phyloP scores from a whole-genome alignment of 768 basidiomycete genomes.

The Lactifluus subvellereus region DNA sequence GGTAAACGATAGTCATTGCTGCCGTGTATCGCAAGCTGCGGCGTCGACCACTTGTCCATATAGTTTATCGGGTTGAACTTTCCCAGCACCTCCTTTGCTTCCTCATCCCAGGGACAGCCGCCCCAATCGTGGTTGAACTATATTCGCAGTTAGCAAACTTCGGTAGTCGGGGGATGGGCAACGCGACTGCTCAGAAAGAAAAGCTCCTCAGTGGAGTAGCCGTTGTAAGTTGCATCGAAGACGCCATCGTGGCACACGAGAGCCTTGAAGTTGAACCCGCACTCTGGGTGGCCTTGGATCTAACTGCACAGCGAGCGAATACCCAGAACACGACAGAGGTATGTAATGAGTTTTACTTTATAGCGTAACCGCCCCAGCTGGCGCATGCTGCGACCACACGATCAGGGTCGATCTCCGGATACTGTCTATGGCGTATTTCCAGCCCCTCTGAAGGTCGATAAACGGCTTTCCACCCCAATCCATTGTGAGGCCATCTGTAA shows the following conservation, averaged over 20 bases:
- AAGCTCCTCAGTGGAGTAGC: constrained; percentile 87
- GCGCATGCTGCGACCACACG: constrained; percentile 73
- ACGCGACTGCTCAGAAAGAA: constrained; percentile 61
- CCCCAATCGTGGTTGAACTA: constrained; percentile 88
- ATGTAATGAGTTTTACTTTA: constrained; percentile 49
- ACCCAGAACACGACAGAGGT: not conserved
- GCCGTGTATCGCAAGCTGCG: constrained; percentile 78
- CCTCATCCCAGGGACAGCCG: constrained; percentile 69
- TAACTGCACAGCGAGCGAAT: constrained; percentile 46
- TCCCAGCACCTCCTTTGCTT: constrained; percentile 47
- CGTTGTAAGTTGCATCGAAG: constrained; percentile 73
- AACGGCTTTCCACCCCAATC: constrained; percentile 89
- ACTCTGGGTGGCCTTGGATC: constrained; percentile 94
- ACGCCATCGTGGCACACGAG: constrained; percentile 92
- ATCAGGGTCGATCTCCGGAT: constrained; percentile 57
- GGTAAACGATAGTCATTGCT: constrained; percentile 86
- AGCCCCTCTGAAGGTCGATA: constrained; percentile 67
- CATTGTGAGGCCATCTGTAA: constrained; percentile 70
- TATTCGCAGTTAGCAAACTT: not conserved
- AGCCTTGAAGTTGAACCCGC: constrained; percentile 84
- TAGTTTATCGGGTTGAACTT: constrained; percentile 80
- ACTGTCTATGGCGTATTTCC: constrained; percentile 60
- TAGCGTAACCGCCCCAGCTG: constrained; percentile 83
- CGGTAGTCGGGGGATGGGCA: not conserved
- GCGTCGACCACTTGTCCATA: constrained; percentile 80